phyloP scores from a whole-genome alignment of 2,329 filamentous ascomycete genomes.

The Lomentospora prolificans region DNA sequence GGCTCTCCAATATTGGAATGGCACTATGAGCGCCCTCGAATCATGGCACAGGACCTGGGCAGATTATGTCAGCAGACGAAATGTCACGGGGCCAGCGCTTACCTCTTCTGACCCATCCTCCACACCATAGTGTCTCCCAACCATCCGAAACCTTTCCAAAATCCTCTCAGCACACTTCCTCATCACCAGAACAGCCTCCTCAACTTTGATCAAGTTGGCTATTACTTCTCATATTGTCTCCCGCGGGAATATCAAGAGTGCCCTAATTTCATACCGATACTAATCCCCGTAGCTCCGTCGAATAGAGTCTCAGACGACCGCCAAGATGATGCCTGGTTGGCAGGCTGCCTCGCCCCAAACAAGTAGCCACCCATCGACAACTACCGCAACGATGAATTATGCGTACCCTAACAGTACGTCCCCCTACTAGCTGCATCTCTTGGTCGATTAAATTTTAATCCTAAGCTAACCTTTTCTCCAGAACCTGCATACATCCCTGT shows the following conservation, averaged over 20 bases:
- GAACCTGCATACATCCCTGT: slow-evolving; percentile 52
- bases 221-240: background rate
- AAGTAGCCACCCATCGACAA: slow-evolving; percentile 29
- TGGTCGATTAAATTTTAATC: background rate
- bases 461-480: slow-evolving; percentile 12
- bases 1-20: too few relatives aligned
- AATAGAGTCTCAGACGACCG: background rate
- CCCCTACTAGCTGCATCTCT: slow-evolving; percentile 4
- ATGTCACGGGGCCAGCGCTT: background rate
- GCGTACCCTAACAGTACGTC: slow-evolving; percentile 29
- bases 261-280: background rate
- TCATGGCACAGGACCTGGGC: too few relatives aligned
- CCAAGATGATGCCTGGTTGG: slow-evolving; percentile 27
- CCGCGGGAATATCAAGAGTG: background rate
- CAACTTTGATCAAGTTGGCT: background rate
- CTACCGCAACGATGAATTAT: slow-evolving; percentile 20
- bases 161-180: background rate
- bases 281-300: slow-evolving; percentile 4
- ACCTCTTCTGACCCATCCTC: background rate
- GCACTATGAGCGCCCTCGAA: too few relatives aligned
- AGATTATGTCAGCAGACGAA: background rate
- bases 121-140: background rate
- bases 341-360: slow-evolving; percentile 23
- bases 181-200: background rate
- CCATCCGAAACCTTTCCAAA: background rate